These are phyloP conservation scores for Trametes punicea DNA, from an alignment of 768 basidiomycete species.

Conservation along the genomic window DNA sequence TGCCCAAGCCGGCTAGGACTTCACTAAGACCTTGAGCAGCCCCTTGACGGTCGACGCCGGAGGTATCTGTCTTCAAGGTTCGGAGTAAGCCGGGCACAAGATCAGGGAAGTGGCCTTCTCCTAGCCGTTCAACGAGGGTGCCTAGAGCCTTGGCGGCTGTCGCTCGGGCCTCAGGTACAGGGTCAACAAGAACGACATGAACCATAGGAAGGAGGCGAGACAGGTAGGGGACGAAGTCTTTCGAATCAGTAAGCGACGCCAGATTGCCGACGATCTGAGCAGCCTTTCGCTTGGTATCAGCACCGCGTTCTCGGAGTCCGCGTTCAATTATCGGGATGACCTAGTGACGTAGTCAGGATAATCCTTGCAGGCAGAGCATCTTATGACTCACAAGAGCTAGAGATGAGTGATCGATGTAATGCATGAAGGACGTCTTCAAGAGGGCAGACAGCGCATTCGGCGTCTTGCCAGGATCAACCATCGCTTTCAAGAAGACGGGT, in stretches of 20 bases:
- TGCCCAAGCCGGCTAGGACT: constrained; percentile 93
- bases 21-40: constrained; percentile 97
- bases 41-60: constrained; percentile 95
- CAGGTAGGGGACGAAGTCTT: constrained; percentile 96
- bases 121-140: constrained; percentile 93
- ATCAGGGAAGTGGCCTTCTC: constrained; percentile 93
- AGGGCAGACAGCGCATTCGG: constrained; percentile 79
- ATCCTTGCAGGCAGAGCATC: neutral
- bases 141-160: constrained; percentile 97
- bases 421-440: constrained; percentile 93
- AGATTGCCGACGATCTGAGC: constrained; percentile 98
- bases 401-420: constrained; percentile 97
- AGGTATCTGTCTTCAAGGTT: constrained; percentile 88
- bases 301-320: constrained; percentile 86
- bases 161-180: constrained; percentile 95
- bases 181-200: constrained; percentile 89
- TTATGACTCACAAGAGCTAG: constrained; percentile 70
- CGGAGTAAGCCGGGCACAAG: constrained; percentile 86
- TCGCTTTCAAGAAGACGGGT: constrained; percentile 85
- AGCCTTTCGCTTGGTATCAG: constrained; percentile 93
- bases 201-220: constrained; percentile 84
- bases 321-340: constrained; percentile 94
- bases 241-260: constrained; percentile 81
- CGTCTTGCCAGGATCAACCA: constrained; percentile 93
- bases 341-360: constrained; percentile 37